A percentile compares a stretch with the other conserved stretches of the same genome.
These are phyloP conservation scores for Boletellus deceptivus DNA, from an alignment of 1,284 basidiomycete species.

Conservation along the genomic window DNA sequence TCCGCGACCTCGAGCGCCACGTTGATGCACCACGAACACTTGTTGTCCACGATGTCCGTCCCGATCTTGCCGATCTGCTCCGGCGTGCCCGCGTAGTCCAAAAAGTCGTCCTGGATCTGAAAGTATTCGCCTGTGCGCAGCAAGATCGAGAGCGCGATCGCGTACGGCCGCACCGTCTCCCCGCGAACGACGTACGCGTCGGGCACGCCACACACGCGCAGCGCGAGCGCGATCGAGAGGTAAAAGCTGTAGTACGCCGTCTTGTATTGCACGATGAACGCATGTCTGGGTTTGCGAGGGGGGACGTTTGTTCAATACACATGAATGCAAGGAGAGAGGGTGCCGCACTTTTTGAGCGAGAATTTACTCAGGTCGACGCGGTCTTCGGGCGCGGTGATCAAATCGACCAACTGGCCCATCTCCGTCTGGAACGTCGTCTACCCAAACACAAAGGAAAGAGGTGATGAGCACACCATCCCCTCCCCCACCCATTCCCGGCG, in stretches of 20 bases:
- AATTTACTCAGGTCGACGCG: constrained; percentile 86
- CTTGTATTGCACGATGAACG: constrained; percentile 95
- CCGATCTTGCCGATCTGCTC: constrained; percentile 97
- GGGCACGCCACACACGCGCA: constrained; percentile 78
- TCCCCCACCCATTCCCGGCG: too few species aligned
- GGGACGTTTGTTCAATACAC: too few species aligned
- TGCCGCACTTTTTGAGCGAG: constrained; percentile 71
- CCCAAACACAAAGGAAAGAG: too few species aligned
- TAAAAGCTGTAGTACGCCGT: constrained; percentile 99
- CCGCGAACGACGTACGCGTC: constrained; percentile 42
- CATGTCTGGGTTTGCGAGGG: constrained; percentile 81
- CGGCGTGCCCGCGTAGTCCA: constrained; percentile 89
- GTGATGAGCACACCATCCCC: too few species aligned
- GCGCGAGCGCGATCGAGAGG: constrained; percentile 93
- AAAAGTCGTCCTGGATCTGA: constrained; percentile 98
- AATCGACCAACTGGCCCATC: constrained; percentile 93
- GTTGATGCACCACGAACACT: constrained; percentile 98
- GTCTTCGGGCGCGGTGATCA: constrained; percentile 94
- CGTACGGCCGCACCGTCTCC: constrained; percentile 60
- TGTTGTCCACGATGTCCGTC: constrained; percentile 98
- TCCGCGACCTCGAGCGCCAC: constrained; percentile 69
- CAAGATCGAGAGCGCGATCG: constrained; percentile 80
- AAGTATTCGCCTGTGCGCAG: constrained; percentile 97
- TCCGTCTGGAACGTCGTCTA: constrained; percentile 92
- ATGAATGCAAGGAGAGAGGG: too few species aligned